These are phyloP conservation scores for Angomonas deanei DNA, from an alignment of 208 protist species.

Conservation along the genomic window DNA sequence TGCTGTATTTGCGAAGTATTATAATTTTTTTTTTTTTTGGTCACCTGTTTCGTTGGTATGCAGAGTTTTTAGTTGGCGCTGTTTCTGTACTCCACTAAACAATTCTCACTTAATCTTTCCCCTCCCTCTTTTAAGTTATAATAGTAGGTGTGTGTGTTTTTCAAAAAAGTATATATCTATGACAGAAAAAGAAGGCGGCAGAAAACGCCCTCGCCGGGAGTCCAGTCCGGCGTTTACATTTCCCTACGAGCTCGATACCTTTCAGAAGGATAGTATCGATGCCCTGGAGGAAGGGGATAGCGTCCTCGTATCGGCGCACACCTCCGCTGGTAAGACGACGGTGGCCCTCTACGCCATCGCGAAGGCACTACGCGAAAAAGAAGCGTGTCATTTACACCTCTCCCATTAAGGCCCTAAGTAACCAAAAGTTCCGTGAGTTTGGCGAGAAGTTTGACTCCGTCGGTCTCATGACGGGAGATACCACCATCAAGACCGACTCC, in stretches of 20 bases:
- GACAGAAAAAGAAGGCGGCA: background rate
- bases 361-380: conserved; percentile 94
- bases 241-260: conserved; percentile 94
- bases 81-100: background rate
- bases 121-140: too few species aligned
- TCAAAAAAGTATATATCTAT: too few species aligned
- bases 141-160: too few species aligned
- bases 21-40: background rate
- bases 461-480: conserved; percentile 99
- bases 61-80: background rate
- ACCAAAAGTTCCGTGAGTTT: conserved; percentile 99
- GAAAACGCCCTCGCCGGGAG: conserved; percentile 66
- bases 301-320: conserved; percentile 99
- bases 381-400: conserved; percentile 99
- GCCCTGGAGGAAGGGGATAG: conserved; percentile 95
- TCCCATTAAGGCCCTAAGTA: conserved; percentile 99
- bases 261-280: conserved; percentile 93
- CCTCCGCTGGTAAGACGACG: conserved; percentile 99
- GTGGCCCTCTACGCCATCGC: conserved; percentile 99
- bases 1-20: too few species aligned
- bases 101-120: too few species aligned
- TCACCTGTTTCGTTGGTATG: background rate
- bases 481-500: conserved; percentile 97
- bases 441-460: conserved; percentile 96
- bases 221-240: conserved; percentile 87